Evolutionary conservation across 345 rosid genomes (phyloP), one percentile per base, ranked within the genome.

Genomic region (Corchorus olitorius): DNA sequence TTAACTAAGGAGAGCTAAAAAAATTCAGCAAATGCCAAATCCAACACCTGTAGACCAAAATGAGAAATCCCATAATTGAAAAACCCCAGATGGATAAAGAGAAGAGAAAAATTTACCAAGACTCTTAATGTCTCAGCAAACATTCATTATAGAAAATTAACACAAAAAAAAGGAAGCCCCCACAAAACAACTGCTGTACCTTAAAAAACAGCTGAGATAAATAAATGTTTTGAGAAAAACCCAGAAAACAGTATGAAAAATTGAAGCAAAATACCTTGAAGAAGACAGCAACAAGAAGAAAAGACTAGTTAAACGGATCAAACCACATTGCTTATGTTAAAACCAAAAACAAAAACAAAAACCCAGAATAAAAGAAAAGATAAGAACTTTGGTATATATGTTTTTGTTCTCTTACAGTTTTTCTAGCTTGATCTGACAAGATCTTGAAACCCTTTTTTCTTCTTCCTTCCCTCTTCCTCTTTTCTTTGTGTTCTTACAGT

Each of bases 351-450:
- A 72, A 54, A 49, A 59, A 60, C 17, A 48, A 11, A 65, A 72
- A 37, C 27, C 5, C 33, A 68, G 34, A 75, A 65, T 59, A 6
- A 4, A n/a, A n/a, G n/a, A 50, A 49, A 63, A 50, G 49, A 54
- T 22, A 60, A 76, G 70, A 81, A 75, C 62, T 81, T 52, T 52
- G 78, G 67, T 22, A 71, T 65, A 73, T 77, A 33, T n/a, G n/a
- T n/a, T n/a, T 34, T 27, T 33, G 10, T 52, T 53, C 53, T 73
- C 87, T 70, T 75, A 77, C 90, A 82, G 65, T 45, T 70, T 35
- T 53, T 70, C 69, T 75, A 72, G 80, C 68, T 86, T 80, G 89
- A 89, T 85, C 90, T 83, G 85, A 63, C 80, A 84, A 78, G 84
- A 88, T 84, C 88, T 80, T 63, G 81, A 69, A 48, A 48, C 69